Percentiles rank a stretch among this genome's conserved stretches.
Evolutionary conservation across 805 yeast genomes (phyloP).

Genomic region (Jamesozyma hellenica): DNA sequence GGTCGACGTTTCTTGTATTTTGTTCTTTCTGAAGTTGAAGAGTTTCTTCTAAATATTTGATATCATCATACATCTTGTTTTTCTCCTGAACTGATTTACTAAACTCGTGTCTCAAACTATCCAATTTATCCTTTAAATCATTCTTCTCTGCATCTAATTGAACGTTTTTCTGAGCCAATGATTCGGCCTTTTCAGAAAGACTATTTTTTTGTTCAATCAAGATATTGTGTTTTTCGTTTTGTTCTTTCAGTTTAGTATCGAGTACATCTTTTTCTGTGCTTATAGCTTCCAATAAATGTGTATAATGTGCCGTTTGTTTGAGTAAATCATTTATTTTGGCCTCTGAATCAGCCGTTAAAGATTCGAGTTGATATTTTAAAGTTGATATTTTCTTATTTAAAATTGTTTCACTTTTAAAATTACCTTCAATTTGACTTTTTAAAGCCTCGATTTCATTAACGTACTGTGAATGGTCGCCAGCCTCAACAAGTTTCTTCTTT

Average conservation of each 20-base stretch:
- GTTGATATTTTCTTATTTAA: conserved; percentile 56
- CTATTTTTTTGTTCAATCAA: conserved; percentile 44
- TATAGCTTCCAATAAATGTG: conserved; percentile 32
- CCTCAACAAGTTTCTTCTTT: conserved; percentile 36
- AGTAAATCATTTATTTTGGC: conserved; percentile 31
- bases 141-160: conserved; percentile 43
- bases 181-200: conserved; percentile 49
- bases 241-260: conserved; percentile 35
- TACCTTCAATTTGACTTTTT: conserved; percentile 42
- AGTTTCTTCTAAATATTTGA: conserved; percentile 23
- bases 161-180: conserved; percentile 54
- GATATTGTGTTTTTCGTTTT: conserved; percentile 36
- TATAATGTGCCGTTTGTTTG: conserved; percentile 36
- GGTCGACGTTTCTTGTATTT: conserved; percentile 25
- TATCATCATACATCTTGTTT: conserved; percentile 14
- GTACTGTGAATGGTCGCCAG: conserved; percentile 36
- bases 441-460: conserved; percentile 44
- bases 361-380: conserved; percentile 49
- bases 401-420: conserved; percentile 55
- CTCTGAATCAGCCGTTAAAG: conserved; percentile 33
- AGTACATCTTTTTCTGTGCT: conserved; percentile 37
- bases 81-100: conserved; percentile 17
- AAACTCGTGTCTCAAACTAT: conserved; percentile 5
- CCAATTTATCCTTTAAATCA: conserved; percentile 30
- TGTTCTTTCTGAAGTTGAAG: conserved; percentile 26